phyloP scores from a whole-genome alignment of 306 rosid species.

The Vachellia pachyceras region DNA sequence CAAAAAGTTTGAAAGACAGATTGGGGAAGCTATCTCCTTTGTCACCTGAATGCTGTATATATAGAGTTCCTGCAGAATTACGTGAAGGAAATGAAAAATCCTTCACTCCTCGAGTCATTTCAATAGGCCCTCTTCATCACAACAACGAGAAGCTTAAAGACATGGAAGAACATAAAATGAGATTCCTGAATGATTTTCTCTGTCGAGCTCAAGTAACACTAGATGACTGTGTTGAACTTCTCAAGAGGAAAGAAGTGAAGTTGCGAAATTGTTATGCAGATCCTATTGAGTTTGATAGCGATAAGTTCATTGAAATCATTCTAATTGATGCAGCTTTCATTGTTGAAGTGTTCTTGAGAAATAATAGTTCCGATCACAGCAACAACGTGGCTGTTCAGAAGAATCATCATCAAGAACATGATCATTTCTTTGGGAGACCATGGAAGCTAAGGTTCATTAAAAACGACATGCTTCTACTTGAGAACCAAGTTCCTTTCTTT shows the following conservation, averaged over 20 bases:
- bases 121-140: conserved; percentile 26
- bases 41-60: background rate
- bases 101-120: conserved; percentile 8
- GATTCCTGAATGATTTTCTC: background rate
- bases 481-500: conserved; percentile 35
- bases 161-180: conserved; percentile 1
- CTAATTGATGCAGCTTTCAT: conserved; percentile 18
- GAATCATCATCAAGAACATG: background rate
- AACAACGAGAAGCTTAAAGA: background rate
- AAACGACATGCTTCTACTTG: background rate
- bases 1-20: background rate
- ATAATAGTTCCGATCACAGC: no score
- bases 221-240: background rate
- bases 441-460: background rate
- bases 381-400: background rate
- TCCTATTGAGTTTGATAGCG: background rate
- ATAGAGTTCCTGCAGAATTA: background rate
- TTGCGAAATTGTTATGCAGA: background rate
- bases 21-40: background rate
- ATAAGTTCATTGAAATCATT: conserved; percentile 21
- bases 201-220: background rate
- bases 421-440: background rate
- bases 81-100: conserved; percentile 13
- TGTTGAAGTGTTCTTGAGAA: background rate
- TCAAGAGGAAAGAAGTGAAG: background rate